Conservation (phyloP, 371 early-diverging fungal species). For the Vairimorpha necatrix region DNA sequence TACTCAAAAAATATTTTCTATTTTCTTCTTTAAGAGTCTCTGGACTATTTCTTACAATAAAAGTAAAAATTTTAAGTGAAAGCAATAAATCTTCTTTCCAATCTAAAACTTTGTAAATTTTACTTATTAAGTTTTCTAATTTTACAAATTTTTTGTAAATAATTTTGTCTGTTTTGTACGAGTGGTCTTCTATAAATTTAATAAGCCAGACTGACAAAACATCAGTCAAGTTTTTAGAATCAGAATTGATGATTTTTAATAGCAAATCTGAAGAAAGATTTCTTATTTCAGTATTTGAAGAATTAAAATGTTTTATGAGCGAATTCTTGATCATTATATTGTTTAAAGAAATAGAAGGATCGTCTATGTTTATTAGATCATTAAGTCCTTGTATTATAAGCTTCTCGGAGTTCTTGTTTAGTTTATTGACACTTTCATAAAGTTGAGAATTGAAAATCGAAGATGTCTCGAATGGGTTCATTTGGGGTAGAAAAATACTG, state of each 20-base stretch:
- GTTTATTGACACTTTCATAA: conserved; percentile 18
- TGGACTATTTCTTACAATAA: conserved; percentile 10
- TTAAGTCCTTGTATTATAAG: background rate
- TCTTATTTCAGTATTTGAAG: conserved; percentile 4
- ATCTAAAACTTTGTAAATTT: conserved; percentile 14
- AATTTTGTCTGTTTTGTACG: background rate
- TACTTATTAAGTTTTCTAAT: conserved; percentile 1
- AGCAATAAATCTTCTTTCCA: conserved; percentile 9
- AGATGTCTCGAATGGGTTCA: conserved; percentile 33
- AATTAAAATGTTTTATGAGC: conserved; percentile 7
- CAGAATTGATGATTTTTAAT: conserved; percentile 11
- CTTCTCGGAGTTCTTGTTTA: conserved; percentile 13
- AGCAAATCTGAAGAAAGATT: conserved; percentile 14
- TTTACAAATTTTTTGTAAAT: conserved; percentile 27
- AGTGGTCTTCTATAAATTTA: conserved; percentile 25
- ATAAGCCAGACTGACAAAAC: conserved; percentile 15
- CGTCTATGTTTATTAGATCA: conserved; percentile 1
- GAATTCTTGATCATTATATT: conserved; percentile 7
- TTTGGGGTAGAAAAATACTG: background rate
- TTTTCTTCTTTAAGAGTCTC: background rate
- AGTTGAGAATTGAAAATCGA: conserved; percentile 15
- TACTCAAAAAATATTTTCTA: conserved; percentile 6
- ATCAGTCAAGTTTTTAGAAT: background rate
- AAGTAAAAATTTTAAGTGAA: background rate
- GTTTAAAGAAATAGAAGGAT: background rate